These are phyloP conservation scores for Quercus cerris DNA, from an alignment of 306 rosid genomes.

Conservation along the genomic window DNA sequence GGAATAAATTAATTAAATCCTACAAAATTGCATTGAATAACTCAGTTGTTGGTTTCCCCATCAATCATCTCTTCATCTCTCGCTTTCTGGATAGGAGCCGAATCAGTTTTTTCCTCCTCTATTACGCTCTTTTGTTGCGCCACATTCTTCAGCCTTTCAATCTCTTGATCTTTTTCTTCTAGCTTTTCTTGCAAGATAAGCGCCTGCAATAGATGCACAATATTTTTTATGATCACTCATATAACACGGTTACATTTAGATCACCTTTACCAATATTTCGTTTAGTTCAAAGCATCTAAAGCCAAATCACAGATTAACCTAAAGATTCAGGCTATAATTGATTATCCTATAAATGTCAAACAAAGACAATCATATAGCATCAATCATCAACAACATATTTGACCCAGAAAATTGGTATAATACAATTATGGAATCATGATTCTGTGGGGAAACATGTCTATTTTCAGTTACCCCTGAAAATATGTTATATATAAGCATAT, in stretches of 20 bases:
- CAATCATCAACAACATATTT: background rate
- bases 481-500: too few relatives aligned
- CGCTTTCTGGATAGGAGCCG: conserved; percentile 21
- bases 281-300: too few relatives aligned
- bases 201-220: conserved; percentile 46
- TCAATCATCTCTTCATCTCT: conserved; percentile 29
- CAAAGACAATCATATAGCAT: background rate
- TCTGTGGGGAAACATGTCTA: too few relatives aligned
- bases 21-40: conserved; percentile 12
- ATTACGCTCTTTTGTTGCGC: conserved; percentile 30
- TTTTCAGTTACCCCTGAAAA: too few relatives aligned
- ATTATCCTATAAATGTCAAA: background rate
- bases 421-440: background rate
- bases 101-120: conserved; percentile 38
- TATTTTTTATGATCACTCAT: background rate
- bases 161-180: conserved; percentile 60
- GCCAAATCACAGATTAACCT: too few relatives aligned
- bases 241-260: background rate
- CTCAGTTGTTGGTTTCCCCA: conserved; percentile 35
- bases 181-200: conserved; percentile 63
- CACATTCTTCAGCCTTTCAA: conserved; percentile 52
- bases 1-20: background rate
- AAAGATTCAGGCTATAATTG: background rate
- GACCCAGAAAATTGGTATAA: background rate
- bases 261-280: background rate